Conservation (phyloP, 2,329 filamentous ascomycete species). For the Fusarium setosum region DNA sequence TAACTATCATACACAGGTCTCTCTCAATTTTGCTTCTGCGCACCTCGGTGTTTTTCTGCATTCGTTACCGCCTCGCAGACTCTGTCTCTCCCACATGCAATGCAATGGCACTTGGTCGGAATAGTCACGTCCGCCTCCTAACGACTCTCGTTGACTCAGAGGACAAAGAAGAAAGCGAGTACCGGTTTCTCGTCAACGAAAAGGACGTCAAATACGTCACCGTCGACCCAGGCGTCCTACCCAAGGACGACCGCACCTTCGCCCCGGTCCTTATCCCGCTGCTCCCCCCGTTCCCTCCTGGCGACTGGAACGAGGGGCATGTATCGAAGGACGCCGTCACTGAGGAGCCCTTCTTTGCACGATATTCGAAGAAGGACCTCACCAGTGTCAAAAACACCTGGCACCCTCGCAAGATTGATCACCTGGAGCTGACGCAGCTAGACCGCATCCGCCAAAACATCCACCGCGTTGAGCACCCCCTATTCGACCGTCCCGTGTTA, state of each 20-base stretch:
- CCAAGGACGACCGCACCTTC: constrained; percentile 41
- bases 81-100: too few species aligned
- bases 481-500: constrained; percentile 37
- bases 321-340: constrained; percentile 30
- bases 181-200: constrained; percentile 42
- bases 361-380: constrained; percentile 31
- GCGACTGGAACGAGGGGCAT: constrained; percentile 41
- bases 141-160: constrained; percentile 40
- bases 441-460: constrained; percentile 39
- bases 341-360: constrained; percentile 29
- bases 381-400: constrained; percentile 32
- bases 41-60: too few species aligned
- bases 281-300: constrained; percentile 41
- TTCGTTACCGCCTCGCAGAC: too few species aligned
- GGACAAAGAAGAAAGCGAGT: constrained; percentile 39
- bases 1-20: too few species aligned
- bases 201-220: constrained; percentile 41
- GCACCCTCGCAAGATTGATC: constrained; percentile 39
- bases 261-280: constrained; percentile 39
- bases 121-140: constrained; percentile 41
- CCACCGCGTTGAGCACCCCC: constrained; percentile 38
- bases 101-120: too few species aligned
- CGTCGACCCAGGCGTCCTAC: constrained; percentile 40
- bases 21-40: too few species aligned
- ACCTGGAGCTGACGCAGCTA: constrained; percentile 39